These are phyloP conservation scores for Lactarius psammicola DNA, from an alignment of 768 basidiomycete species.

Conservation along the genomic window DNA sequence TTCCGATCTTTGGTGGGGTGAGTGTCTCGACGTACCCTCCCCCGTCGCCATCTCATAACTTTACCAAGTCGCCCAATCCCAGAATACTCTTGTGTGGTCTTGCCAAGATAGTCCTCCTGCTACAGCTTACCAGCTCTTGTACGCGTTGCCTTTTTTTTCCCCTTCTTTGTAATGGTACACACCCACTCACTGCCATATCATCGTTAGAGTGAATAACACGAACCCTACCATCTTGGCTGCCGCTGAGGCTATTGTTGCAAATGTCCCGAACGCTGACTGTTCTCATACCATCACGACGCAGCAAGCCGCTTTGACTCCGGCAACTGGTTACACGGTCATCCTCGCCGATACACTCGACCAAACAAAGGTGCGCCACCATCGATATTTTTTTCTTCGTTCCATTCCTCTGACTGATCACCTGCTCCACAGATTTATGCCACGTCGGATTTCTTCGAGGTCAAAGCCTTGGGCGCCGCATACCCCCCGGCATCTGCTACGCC, in stretches of 20 bases:
- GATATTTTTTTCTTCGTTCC: constrained; percentile 1
- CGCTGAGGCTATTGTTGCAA: constrained; percentile 48
- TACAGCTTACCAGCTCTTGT: constrained; percentile 36
- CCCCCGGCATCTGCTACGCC: constrained; percentile 42
- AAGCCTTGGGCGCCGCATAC: constrained; percentile 53
- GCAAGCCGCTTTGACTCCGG: constrained; percentile 41
- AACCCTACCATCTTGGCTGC: constrained; percentile 41
- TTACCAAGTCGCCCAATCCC: constrained; percentile 51
- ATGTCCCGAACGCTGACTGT: constrained; percentile 57
- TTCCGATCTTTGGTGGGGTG: constrained; percentile 59
- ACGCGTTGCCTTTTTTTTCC: neutral
- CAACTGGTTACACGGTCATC: constrained; percentile 50
- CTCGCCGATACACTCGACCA: constrained; percentile 51
- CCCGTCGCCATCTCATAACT: constrained; percentile 6
- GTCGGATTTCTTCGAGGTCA: constrained; percentile 59
- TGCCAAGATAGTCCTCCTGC: constrained; percentile 44
- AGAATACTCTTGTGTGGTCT: constrained; percentile 60
- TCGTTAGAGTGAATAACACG: constrained; percentile 45
- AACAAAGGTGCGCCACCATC: constrained; percentile 47
- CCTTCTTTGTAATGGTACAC: constrained; percentile 16
- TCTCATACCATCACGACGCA: constrained; percentile 51
- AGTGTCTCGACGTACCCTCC: constrained; percentile 30
- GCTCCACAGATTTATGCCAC: constrained; percentile 51
- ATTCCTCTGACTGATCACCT: constrained; percentile 1
- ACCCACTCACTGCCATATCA: constrained; percentile 18